Evolutionary conservation across 202 grass and related monocot genomes (phyloP).

Genomic region (Panicum virgatum): DNA sequence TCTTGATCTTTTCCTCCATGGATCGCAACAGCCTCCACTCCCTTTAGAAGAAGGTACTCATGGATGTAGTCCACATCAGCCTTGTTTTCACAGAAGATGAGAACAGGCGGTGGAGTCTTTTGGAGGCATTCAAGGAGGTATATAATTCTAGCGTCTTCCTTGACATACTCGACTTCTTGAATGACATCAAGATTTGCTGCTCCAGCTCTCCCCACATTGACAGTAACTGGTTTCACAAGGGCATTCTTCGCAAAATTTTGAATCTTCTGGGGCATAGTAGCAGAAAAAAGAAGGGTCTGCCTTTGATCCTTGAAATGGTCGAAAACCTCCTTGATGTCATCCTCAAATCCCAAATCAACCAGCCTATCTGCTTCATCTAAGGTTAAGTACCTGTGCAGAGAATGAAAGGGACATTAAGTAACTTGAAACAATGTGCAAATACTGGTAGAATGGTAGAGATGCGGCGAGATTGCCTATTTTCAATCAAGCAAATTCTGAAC

Average conservation of each 20-base stretch:
- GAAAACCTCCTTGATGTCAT: constrained; percentile 92
- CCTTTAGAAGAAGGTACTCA: constrained; percentile 95
- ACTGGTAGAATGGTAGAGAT: neutral
- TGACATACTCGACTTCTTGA: constrained; percentile 99
- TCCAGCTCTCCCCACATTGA: constrained; percentile 93
- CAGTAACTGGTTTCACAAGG: constrained; percentile 81
- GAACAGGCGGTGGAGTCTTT: constrained; percentile 93
- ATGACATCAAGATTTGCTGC: constrained; percentile 97
- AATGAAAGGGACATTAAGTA: constrained; percentile 32
- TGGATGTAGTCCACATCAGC: constrained; percentile 96
- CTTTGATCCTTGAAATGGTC: constrained; percentile 98
- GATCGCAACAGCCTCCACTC: constrained; percentile 90
- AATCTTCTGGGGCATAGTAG: constrained; percentile 98
- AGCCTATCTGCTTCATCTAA: constrained; percentile 94
- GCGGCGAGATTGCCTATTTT: neutral
- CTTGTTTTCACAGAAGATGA: constrained; percentile 97
- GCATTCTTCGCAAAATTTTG: constrained; percentile 91
- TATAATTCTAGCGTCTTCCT: constrained; percentile 96
- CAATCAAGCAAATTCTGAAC: neutral
- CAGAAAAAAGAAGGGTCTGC: constrained; percentile 92
- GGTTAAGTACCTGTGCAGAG: constrained; percentile 68
- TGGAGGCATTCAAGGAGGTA: constrained; percentile 97
- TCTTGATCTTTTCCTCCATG: constrained; percentile 98
- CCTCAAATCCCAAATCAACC: constrained; percentile 94
- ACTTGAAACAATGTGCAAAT: neutral